These are phyloP conservation scores for Carnegiea gigantea DNA, from an alignment of 179 eudicot species.

Conservation along the genomic window DNA sequence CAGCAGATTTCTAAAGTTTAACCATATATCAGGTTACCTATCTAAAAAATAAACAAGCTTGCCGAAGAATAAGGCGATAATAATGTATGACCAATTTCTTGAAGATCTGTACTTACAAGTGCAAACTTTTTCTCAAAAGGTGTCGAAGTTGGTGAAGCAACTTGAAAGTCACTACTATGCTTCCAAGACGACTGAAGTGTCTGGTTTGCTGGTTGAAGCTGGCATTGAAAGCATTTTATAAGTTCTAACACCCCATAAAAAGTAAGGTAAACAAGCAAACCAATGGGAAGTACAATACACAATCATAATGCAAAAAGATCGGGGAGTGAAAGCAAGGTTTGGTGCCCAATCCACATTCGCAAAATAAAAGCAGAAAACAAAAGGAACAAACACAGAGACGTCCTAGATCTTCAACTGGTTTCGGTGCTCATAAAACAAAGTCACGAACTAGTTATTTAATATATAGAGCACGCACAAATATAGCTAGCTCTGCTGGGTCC, in stretches of 20 bases:
- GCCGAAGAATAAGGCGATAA: not conserved
- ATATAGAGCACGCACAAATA: no score
- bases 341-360: no score
- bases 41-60: not conserved
- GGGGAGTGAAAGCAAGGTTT: no score
- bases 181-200: conserved; percentile 45
- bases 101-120: conserved; percentile 60
- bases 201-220: conserved; percentile 42
- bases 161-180: conserved; percentile 43
- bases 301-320: no score
- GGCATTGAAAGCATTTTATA: conserved; percentile 28
- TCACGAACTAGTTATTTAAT: no score
- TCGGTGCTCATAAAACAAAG: no score
- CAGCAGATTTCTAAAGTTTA: not conserved
- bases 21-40: not conserved
- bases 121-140: conserved; percentile 55
- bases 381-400: no score
- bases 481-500: no score
- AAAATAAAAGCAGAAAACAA: no score
- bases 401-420: no score
- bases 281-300: not conserved
- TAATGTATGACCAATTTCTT: not conserved
- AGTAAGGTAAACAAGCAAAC: not conserved
- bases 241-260: not conserved
- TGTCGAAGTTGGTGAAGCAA: conserved; percentile 38